Percentiles rank a stretch among this genome's conserved stretches.
phyloP scores from a whole-genome alignment of 1,284 basidiomycete genomes.

The Ustilago lituana region DNA sequence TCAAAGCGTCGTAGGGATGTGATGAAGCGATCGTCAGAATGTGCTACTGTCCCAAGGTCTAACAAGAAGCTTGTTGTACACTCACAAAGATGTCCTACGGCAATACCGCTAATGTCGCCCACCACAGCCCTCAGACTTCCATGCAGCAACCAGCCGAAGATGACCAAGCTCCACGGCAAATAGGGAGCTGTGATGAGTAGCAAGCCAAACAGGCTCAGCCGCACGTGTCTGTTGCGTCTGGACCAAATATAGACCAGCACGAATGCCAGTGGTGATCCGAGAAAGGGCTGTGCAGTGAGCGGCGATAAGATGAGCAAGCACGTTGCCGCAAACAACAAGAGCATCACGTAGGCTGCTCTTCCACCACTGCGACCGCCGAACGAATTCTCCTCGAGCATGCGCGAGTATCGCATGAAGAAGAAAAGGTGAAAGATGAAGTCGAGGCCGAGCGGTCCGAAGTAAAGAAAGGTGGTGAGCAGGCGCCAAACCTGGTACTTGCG shows the following conservation, averaged over 20 bases:
- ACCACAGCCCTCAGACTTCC: constrained; percentile 85
- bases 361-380: constrained; percentile 83
- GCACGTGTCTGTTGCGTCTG: constrained; percentile 87
- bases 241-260: constrained; percentile 98
- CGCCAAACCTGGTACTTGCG: constrained; percentile 78
- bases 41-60: too few species aligned
- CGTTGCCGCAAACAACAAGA: constrained; percentile 81
- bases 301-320: constrained; percentile 69
- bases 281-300: constrained; percentile 67
- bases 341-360: constrained; percentile 88
- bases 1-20: not conserved
- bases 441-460: constrained; percentile 85
- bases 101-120: constrained; percentile 75
- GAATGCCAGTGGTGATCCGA: constrained; percentile 50
- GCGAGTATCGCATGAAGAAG: constrained; percentile 97
- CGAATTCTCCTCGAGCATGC: constrained; percentile 93
- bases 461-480: constrained; percentile 88
- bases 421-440: constrained; percentile 97
- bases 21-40: not conserved
- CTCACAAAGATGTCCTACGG: constrained; percentile 63
- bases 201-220: constrained; percentile 93
- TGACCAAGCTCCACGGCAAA: constrained; percentile 87
- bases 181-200: constrained; percentile 95
- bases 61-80: not conserved
- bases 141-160: constrained; percentile 86